phyloP scores from a whole-genome alignment of 768 basidiomycete species.

The Coprinopsis sp. region DNA sequence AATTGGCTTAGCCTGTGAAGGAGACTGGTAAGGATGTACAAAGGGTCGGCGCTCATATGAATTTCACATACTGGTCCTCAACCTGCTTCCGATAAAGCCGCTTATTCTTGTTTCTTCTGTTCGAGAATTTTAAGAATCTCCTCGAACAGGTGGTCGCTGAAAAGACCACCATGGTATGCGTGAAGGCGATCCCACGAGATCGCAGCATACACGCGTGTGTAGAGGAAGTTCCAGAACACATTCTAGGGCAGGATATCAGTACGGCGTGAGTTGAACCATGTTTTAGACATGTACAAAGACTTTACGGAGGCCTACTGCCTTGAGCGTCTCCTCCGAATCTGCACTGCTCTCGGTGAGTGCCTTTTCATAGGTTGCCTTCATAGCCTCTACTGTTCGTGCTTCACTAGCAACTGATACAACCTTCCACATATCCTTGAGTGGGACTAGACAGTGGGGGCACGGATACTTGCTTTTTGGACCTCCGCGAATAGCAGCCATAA shows the following conservation, averaged over 20 bases:
- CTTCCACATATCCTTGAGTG: conserved; percentile 18
- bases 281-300: conserved; percentile 16
- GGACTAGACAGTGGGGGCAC: conserved; percentile 33
- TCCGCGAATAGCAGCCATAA: conserved; percentile 34
- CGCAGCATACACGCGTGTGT: conserved; percentile 6
- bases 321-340: conserved; percentile 18
- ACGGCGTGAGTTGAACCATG: neutral
- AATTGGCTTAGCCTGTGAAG: conserved; percentile 3
- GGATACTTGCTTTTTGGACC: conserved; percentile 22
- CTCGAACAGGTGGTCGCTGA: conserved; percentile 2
- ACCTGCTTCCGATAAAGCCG: neutral
- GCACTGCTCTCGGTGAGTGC: neutral
- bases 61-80: neutral
- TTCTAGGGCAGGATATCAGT: conserved; percentile 8
- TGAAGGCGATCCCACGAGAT: conserved; percentile 13
- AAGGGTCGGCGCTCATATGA: neutral
- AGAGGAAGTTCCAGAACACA: conserved; percentile 9
- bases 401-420: conserved; percentile 13
- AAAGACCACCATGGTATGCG: conserved; percentile 13
- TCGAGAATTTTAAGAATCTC: neutral
- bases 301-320: conserved; percentile 17
- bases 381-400: conserved; percentile 13
- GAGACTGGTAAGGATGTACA: neutral
- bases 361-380: conserved; percentile 13
- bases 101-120: neutral